Conservation (phyloP, 73 alveolate species). For the Blepharisma stoltei region DNA sequence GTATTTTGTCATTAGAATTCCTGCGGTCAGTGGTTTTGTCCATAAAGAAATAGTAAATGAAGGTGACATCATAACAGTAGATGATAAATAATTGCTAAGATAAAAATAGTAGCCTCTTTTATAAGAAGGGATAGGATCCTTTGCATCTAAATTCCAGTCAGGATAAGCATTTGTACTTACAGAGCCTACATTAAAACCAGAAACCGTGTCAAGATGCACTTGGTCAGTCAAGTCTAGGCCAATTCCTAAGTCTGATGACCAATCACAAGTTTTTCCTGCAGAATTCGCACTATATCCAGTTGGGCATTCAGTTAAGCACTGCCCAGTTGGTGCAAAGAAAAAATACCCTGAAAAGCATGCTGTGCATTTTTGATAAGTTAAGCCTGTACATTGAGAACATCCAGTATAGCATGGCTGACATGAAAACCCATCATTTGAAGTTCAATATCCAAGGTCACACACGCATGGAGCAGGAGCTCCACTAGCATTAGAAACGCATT, state of each 20-base stretch:
- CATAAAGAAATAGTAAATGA: conserved; percentile 3
- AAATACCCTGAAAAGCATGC: neutral
- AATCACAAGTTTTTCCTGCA: too few relatives aligned
- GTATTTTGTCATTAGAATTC: too few relatives aligned
- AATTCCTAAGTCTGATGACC: too few relatives aligned
- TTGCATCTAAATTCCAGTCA: too few relatives aligned
- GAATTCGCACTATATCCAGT: neutral
- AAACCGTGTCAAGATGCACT: too few relatives aligned
- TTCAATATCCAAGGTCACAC: conserved; percentile 4
- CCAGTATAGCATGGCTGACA: conserved; percentile 6
- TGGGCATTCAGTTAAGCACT: neutral
- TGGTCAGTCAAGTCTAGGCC: too few relatives aligned
- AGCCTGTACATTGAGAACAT: neutral
- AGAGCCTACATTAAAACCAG: too few relatives aligned
- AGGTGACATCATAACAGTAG: neutral
- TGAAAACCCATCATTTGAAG: neutral
- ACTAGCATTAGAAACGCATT: neutral
- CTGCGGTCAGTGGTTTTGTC: neutral
- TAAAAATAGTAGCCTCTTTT: too few relatives aligned
- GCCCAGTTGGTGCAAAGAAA: neutral
- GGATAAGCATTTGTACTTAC: too few relatives aligned
- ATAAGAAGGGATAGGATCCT: too few relatives aligned
- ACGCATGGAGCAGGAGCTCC: conserved; percentile 1
- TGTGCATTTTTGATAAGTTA: too few relatives aligned
- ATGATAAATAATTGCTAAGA: too few relatives aligned